Percentiles rank a stretch among this genome's conserved stretches.
Conservation (phyloP, 345 rosid genomes). For the Gossypium longicalyx region DNA sequence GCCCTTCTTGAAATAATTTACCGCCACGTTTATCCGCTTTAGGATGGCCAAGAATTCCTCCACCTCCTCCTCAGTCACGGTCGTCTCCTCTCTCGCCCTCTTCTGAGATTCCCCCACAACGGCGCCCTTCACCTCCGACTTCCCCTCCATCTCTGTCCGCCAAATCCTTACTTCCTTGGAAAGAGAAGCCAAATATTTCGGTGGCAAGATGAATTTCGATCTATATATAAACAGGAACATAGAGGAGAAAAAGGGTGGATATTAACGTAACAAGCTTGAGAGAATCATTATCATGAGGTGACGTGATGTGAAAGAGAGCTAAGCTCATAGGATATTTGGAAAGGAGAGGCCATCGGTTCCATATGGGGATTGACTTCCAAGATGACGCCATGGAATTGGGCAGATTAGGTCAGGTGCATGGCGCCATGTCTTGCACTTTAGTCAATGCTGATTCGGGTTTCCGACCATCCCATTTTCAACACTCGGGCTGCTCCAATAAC, state of each 20-base stretch:
- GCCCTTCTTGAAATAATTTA: not conserved
- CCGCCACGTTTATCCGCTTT: not conserved
- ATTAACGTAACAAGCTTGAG: not conserved
- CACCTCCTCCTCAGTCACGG: constrained; percentile 8
- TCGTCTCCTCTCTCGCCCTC: constrained; percentile 1
- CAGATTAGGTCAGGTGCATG: not conserved
- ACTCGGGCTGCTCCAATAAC: too few species aligned
- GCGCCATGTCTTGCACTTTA: too few species aligned
- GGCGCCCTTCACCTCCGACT: not conserved
- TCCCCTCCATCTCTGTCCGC: not conserved
- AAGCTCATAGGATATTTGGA: not conserved
- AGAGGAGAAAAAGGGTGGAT: not conserved
- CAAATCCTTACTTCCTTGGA: not conserved
- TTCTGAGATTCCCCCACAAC: not conserved
- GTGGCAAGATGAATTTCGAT: not conserved
- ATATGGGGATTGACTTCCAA: not conserved
- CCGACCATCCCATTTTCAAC: too few species aligned
- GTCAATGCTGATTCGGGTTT: too few species aligned
- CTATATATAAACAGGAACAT: not conserved
- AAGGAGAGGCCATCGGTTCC: not conserved
- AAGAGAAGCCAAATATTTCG: not conserved
- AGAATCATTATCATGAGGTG: not conserved
- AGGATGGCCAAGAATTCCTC: constrained; percentile 4
- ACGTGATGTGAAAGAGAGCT: not conserved
- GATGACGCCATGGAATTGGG: not conserved